These are phyloP conservation scores for Magnusiomyces tetraspermus DNA, from an alignment of 1,139 yeast species.

Conservation along the genomic window DNA sequence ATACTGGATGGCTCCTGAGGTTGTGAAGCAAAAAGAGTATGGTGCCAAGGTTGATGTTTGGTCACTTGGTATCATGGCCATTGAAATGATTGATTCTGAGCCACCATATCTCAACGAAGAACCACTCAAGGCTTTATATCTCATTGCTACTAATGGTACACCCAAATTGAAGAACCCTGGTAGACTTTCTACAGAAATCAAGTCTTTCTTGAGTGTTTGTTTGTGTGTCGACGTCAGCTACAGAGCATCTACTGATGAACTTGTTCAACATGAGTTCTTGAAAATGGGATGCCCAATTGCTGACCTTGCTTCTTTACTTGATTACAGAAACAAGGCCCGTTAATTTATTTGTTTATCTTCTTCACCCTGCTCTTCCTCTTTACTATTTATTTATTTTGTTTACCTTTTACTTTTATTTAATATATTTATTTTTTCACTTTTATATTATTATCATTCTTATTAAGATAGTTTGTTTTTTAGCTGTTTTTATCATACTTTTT, in stretches of 20 bases:
- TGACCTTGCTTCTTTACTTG: slow-evolving; percentile 59
- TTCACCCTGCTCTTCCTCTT: no score
- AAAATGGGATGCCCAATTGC: slow-evolving; percentile 59
- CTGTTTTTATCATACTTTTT: no score
- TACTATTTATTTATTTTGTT: neutral
- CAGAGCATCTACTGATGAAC: slow-evolving; percentile 84
- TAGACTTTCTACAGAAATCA: slow-evolving; percentile 62
- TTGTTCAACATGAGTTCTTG: slow-evolving; percentile 73
- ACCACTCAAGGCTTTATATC: slow-evolving; percentile 76
- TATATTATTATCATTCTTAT: no score
- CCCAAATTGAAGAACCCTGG: slow-evolving; percentile 91
- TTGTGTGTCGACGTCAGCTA: slow-evolving; percentile 90
- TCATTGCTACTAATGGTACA: slow-evolving; percentile 95
- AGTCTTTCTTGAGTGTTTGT: slow-evolving; percentile 83
- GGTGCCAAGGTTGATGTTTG: slow-evolving; percentile 97
- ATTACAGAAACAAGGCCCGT: slow-evolving; percentile 43
- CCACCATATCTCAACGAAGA: slow-evolving; percentile 97
- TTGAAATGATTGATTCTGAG: slow-evolving; percentile 97
- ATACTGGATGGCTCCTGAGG: slow-evolving; percentile 99
- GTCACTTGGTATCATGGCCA: slow-evolving; percentile 97
- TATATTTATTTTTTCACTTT: no score
- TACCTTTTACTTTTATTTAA: no score
- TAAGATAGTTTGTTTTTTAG: no score
- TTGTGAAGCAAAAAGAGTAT: slow-evolving; percentile 90
- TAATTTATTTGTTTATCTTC: neutral